phyloP scores from a whole-genome alignment of 2,329 filamentous ascomycete genomes.

The Akanthomyces muscarius region DNA sequence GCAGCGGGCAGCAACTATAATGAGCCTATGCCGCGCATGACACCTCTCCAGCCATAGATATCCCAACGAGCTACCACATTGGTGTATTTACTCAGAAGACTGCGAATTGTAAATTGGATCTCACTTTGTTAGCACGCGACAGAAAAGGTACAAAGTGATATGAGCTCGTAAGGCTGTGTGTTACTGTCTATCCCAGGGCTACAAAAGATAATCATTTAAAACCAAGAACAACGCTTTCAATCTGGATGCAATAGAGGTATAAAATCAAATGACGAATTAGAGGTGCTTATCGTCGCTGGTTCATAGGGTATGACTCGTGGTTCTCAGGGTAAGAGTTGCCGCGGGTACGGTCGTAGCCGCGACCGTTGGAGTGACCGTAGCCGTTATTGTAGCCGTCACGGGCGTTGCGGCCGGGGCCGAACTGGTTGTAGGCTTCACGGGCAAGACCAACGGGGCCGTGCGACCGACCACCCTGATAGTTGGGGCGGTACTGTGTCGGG shows the following conservation, averaged over 20 bases:
- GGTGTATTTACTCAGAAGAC: too few relatives aligned
- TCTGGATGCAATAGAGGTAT: slow-evolving; percentile 1
- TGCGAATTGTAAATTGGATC: neutral
- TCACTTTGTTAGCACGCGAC: neutral
- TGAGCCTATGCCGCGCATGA: slow-evolving; percentile 10
- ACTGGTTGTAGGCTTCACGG: slow-evolving; percentile 12
- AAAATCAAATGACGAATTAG: neutral
- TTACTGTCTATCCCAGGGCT: slow-evolving; percentile 3
- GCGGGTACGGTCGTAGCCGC: slow-evolving; percentile 7
- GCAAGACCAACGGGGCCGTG: slow-evolving; percentile 3
- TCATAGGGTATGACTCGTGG: slow-evolving; percentile 15
- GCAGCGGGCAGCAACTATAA: slow-evolving; percentile 15
- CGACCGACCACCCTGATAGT: neutral
- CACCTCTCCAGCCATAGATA: neutral
- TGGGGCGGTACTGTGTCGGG: neutral
- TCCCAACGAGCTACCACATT: neutral
- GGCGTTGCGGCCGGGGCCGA: slow-evolving; percentile 1
- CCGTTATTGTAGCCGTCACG: neutral
- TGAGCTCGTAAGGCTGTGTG: slow-evolving; percentile 4
- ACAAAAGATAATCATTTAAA: neutral
- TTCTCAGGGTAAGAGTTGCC: slow-evolving; percentile 14
- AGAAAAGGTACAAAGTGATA: neutral
- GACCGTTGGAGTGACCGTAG: neutral
- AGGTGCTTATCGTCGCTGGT: neutral
- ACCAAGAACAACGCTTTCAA: slow-evolving; percentile 6